Conservation (phyloP, 305 asterid species). For the Solanum hybrid region DNA sequence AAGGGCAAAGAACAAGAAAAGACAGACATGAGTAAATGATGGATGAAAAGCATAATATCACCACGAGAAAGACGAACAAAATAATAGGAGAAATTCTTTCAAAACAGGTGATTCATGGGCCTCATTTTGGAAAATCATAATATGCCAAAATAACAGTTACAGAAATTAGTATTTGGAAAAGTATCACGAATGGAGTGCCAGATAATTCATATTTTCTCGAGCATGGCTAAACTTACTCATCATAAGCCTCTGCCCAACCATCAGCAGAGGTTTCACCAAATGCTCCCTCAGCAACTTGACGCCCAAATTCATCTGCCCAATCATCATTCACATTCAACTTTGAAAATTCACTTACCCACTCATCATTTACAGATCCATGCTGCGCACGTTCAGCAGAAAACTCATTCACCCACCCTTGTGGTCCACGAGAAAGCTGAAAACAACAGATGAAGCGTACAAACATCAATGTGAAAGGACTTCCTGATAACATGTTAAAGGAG, state of each 20-base stretch:
- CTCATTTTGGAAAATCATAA: neutral
- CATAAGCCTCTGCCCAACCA: conserved; percentile 90
- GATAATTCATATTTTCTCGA: neutral
- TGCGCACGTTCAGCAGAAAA: conserved; percentile 58
- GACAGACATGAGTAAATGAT: neutral
- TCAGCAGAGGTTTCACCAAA: conserved; percentile 75
- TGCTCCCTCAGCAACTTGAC: conserved; percentile 80
- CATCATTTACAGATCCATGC: conserved; percentile 52
- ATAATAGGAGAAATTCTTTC: neutral
- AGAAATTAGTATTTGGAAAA: neutral
- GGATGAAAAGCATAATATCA: neutral
- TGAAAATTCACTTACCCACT: conserved; percentile 93
- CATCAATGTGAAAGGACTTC: neutral
- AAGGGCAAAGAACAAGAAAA: neutral
- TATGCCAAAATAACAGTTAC: neutral
- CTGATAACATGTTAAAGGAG: neutral
- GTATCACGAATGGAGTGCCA: neutral
- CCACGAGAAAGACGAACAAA: neutral
- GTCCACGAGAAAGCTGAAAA: conserved; percentile 71
- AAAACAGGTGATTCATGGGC: neutral
- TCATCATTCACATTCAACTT: conserved; percentile 82
- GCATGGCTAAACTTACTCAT: conserved; percentile 57
- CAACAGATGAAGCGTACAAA: neutral
- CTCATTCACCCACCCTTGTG: conserved; percentile 84
- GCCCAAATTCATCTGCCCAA: conserved; percentile 96